Evolutionary conservation across 2,329 filamentous ascomycete species (phyloP), one percentile per base, ranked within the genome.

Genomic region (Teratosphaeria gauchensis): DNA sequence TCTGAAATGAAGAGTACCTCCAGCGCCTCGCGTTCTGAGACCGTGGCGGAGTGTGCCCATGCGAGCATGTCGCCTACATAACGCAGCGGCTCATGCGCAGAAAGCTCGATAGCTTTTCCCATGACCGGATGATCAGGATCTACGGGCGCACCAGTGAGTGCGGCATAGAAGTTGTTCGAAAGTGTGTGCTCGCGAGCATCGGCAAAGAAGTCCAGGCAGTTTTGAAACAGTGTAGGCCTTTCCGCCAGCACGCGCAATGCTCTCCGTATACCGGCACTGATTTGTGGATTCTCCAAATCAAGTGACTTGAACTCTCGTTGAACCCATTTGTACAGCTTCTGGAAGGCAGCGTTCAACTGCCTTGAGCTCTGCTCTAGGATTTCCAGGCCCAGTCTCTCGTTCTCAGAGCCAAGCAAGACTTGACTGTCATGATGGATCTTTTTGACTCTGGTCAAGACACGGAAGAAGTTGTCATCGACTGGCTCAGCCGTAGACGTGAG

Each of bases 11-110:
- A 99, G 0, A 99, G 78, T 1, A 90, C 85, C 72, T 97, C 92
- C 5, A 99, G 79, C 0, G 92, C 91, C 73, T 99, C 94, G 56
- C 89, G 84, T 73, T 99, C 94, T 33, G 92, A 95, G 0, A 99
- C 94, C 0, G 92, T 87, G 2, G 92, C 89, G 0, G 94, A 96
- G 72, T 99, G 94, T 5, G 88, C 85, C 94, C 94, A 99, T 4
- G 94, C 94, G 14, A 99, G 81, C 92, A 99, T 99, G 70, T 99
- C 94, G 56, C 94, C 91, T 2, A 95, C 85, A 72, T 97, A 97
- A 21, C 94, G 85, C 30, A 97, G 76, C 1, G 90, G 87, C 69
- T 99, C 94, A 71, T 97, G 92, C 0, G 94, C 92, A 11, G 87
- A 88, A 66, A 97, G 84, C 70, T 99, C 92, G 63, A 99, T 99